Base-by-base conservation (phyloP, 257 asterid genomes). In the Solanum etuberosum region DNA sequence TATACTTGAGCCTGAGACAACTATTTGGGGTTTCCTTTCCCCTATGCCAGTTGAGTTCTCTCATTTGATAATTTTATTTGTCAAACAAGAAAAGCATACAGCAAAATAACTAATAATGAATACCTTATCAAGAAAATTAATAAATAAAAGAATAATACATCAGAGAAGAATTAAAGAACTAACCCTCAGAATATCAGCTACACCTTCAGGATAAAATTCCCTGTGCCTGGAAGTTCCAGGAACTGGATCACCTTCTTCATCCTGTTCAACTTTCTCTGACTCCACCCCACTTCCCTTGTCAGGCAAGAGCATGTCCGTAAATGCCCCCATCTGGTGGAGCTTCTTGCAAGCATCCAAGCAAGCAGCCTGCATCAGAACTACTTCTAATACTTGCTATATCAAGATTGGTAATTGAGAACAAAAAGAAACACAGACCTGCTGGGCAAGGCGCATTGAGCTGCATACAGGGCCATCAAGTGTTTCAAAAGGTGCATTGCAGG, bases 301-400 rank as follows among this genome's bases (percentile, higher is more conserved):
- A 42, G 99, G 99, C 92, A 97, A 92, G 77, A 97, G 95, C 99
- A 97, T 96, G 89, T 97, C 99, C n/a, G 99, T 96, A 92, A 97
- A 96, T 86, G 99, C 99, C 63, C 99, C 99, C 99, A 96, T 95
- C 93, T 97, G 98, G 86, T 97, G 99, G 71, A 97, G 98, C 92
- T 97, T 97, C 94, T 96, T 97, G 94, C 99, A 97, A 91, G 99
- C 99, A 92, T 94, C 95, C 91, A 97, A 94, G 91, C 99, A 97
- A 89, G 93, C 99, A 87, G 99, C 98, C 99, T 97, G 92, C 88
- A 91, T 48, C 85, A 81, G 48, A 51, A 48, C 43, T 81, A 81
- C 68, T 81, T 81, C 21, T 20, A 81, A 31, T 31, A 37, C n/a
- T 68, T 31, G 85, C 20, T 48, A 46, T 46, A 18, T 51, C 85